A percentile compares a stretch with the other conserved stretches of the same genome.
phyloP scores from a whole-genome alignment of 441 rosid genomes.

The Pelargonium fulgidum region DNA sequence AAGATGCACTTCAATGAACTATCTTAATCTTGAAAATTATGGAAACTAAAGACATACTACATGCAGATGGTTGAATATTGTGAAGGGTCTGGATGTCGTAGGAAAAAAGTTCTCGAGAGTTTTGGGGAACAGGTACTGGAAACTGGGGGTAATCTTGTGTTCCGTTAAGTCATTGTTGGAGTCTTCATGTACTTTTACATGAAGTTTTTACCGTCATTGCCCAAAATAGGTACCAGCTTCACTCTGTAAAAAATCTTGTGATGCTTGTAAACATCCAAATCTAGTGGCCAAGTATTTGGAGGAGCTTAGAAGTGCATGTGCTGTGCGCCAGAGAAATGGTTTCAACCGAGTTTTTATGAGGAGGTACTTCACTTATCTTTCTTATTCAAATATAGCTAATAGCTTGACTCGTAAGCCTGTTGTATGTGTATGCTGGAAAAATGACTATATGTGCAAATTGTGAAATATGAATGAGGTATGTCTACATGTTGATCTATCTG shows the following conservation, averaged over 20 bases:
- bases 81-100: conserved; percentile 84
- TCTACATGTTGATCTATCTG: neutral
- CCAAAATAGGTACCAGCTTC: conserved; percentile 48
- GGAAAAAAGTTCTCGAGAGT: conserved; percentile 79
- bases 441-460: neutral
- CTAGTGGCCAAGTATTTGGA: conserved; percentile 54
- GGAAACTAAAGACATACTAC: conserved; percentile 15
- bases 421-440: neutral
- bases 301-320: conserved; percentile 44
- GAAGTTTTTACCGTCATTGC: conserved; percentile 16
- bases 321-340: conserved; percentile 44
- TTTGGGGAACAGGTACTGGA: conserved; percentile 78
- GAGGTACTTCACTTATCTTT: conserved; percentile 39
- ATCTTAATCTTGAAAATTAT: conserved; percentile 21
- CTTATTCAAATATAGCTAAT: conserved; percentile 4
- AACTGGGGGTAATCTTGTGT: conserved; percentile 10
- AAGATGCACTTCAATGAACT: conserved; percentile 8
- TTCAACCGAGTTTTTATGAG: conserved; percentile 48
- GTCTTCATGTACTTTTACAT: conserved; percentile 17
- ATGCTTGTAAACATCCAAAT: conserved; percentile 79
- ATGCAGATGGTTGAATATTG: conserved; percentile 82
- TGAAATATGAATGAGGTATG: neutral
- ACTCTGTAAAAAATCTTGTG: conserved; percentile 68
- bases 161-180: neutral
- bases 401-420: neutral